Conservation (phyloP, 441 rosid genomes). For the Populus hybrid region DNA sequence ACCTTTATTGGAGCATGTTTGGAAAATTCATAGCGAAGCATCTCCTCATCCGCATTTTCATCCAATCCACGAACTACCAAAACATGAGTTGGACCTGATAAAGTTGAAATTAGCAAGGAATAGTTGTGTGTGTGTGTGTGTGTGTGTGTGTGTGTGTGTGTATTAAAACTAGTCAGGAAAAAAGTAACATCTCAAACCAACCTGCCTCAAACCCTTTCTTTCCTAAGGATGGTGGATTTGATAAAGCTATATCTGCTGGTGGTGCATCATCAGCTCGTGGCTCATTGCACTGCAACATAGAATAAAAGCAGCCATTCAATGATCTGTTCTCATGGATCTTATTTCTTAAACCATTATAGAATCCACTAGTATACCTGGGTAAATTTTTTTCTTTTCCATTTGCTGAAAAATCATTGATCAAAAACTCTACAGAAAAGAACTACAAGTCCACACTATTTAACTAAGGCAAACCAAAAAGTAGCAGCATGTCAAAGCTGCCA, state of each 20-base stretch:
- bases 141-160: too few species aligned
- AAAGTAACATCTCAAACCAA: constrained; percentile 32
- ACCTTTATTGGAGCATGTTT: constrained; percentile 98
- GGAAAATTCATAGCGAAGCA: constrained; percentile 95
- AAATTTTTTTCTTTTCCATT: neutral
- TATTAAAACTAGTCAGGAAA: constrained; percentile 12
- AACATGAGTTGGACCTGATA: constrained; percentile 92
- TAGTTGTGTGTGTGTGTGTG: too few species aligned
- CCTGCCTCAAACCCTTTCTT: constrained; percentile 84
- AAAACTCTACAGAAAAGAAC: neutral
- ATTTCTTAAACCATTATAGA: neutral
- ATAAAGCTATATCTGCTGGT: constrained; percentile 68
- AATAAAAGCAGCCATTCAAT: constrained; percentile 6
- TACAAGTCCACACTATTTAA: neutral
- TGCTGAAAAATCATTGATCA: neutral
- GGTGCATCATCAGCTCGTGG: constrained; percentile 94
- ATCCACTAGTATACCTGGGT: neutral
- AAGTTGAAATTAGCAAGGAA: constrained; percentile 22
- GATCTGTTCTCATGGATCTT: neutral
- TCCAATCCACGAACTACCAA: constrained; percentile 97
- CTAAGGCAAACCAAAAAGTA: neutral
- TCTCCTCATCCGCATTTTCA: constrained; percentile 97
- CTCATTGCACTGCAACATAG: constrained; percentile 73
- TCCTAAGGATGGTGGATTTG: constrained; percentile 51
- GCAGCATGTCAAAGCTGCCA: neutral